phyloP scores from a whole-genome alignment of 73 alveolate species.

The Paramecium caudatum region DNA sequence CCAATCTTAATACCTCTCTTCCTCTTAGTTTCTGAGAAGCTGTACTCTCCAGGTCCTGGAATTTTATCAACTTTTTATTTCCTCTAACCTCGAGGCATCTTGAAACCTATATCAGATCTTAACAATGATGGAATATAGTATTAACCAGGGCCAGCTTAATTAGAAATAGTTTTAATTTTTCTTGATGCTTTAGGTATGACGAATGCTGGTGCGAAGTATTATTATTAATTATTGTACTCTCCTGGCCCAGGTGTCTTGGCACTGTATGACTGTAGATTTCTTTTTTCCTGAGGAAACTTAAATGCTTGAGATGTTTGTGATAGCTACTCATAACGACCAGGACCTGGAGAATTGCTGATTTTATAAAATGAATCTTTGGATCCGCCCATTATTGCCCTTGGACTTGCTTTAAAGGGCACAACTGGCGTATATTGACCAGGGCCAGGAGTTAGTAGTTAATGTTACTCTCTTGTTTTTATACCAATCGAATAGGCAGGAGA shows the following conservation, averaged over 20 bases:
- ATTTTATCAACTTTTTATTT: background rate
- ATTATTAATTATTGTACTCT: background rate
- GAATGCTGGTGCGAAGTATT: background rate
- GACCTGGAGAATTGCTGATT: slow-evolving; percentile 23
- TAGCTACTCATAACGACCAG: slow-evolving; percentile 24
- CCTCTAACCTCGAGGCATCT: background rate
- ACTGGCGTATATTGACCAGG: slow-evolving; percentile 53
- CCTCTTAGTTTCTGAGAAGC: background rate
- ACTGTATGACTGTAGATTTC: background rate
- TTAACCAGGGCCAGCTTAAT: slow-evolving; percentile 17
- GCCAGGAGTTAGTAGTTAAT: background rate
- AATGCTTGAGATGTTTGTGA: background rate
- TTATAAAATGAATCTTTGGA: slow-evolving; percentile 44
- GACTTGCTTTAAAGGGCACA: background rate
- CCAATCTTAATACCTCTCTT: background rate
- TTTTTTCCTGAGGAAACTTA: slow-evolving; percentile 11
- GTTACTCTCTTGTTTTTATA: background rate
- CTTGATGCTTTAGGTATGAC: background rate
- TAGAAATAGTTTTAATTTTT: background rate
- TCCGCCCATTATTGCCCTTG: slow-evolving; percentile 45
- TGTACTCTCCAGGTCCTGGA: slow-evolving; percentile 58
- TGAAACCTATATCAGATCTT: slow-evolving; percentile 39
- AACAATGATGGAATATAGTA: background rate
- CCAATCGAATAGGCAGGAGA: slow-evolving; percentile 63
- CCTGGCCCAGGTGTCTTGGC: slow-evolving; percentile 30